phyloP scores from a whole-genome alignment of 2,329 filamentous ascomycete genomes.

The Macrophomina phaseolina region DNA sequence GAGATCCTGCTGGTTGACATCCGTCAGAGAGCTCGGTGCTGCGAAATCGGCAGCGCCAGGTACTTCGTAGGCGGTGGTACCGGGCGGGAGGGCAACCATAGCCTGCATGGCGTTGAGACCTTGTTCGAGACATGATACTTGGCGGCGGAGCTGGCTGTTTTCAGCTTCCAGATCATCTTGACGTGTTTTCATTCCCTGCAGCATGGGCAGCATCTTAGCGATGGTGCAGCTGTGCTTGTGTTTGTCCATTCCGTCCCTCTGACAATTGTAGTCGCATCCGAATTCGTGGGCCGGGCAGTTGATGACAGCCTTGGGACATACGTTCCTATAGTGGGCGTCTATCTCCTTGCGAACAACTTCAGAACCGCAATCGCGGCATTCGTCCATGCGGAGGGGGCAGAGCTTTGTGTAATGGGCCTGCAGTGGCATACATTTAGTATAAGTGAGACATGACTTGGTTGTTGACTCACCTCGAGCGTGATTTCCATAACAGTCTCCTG shows the following conservation, averaged over 20 bases:
- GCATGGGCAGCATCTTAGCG: conserved; percentile 53
- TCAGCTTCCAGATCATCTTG: conserved; percentile 50
- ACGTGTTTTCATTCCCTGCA: conserved; percentile 44
- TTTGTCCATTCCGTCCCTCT: conserved; percentile 45
- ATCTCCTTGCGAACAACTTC: conserved; percentile 50
- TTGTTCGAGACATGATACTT: conserved; percentile 52
- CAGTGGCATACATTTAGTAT: conserved; percentile 42
- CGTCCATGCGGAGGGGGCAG: conserved; percentile 57
- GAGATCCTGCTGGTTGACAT: conserved; percentile 56
- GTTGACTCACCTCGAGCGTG: conserved; percentile 54
- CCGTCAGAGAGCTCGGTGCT: conserved; percentile 37
- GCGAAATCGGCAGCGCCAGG: conserved; percentile 37
- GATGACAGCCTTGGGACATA: conserved; percentile 50
- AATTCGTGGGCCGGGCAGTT: conserved; percentile 51
- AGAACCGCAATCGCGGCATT: conserved; percentile 51
- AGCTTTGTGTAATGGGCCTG: conserved; percentile 51
- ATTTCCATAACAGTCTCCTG: conserved; percentile 59
- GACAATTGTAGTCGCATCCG: conserved; percentile 50
- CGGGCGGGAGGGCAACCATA: conserved; percentile 22
- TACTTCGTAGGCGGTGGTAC: conserved; percentile 1
- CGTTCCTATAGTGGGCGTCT: conserved; percentile 47
- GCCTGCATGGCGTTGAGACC: conserved; percentile 46
- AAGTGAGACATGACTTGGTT: conserved; percentile 7
- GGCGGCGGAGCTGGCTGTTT: conserved; percentile 50
- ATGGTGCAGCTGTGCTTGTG: conserved; percentile 52